Evolutionary conservation across 345 rosid genomes (phyloP).

Genomic region (Limnanthes douglasii): DNA sequence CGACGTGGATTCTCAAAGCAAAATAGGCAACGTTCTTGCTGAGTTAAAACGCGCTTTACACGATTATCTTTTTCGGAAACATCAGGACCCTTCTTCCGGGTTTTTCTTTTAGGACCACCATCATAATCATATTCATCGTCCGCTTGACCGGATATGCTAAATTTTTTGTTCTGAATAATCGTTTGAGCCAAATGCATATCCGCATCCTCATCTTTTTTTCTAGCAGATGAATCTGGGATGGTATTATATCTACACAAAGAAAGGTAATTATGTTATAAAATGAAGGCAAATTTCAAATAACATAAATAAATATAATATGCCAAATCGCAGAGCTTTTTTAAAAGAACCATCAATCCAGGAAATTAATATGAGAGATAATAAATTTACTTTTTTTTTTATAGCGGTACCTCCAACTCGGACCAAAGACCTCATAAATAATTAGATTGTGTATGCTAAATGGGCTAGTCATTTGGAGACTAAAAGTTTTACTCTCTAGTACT

Average conservation of each 20-base stretch:
- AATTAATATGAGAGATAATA: too few species aligned
- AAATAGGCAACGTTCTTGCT: slow-evolving; percentile 85
- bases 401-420: too few species aligned
- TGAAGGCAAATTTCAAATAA: neutral
- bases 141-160: slow-evolving; percentile 51
- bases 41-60: slow-evolving; percentile 52
- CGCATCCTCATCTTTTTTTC: slow-evolving; percentile 35
- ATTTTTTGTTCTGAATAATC: slow-evolving; percentile 59
- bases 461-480: too few species aligned
- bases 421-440: too few species aligned
- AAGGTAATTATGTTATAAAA: neutral
- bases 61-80: slow-evolving; percentile 22
- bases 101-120: slow-evolving; percentile 48
- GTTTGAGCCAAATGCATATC: slow-evolving; percentile 64
- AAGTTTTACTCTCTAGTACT: too few species aligned
- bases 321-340: neutral
- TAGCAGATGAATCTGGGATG: slow-evolving; percentile 22
- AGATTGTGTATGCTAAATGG: too few species aligned
- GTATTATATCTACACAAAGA: slow-evolving; percentile 22
- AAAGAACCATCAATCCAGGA: too few species aligned
- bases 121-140: slow-evolving; percentile 95
- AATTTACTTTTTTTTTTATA: too few species aligned
- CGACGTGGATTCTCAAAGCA: slow-evolving; percentile 88
- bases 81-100: slow-evolving; percentile 25
- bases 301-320: neutral